phyloP scores from a whole-genome alignment of 2,329 filamentous ascomycete species.

The Botryotinia globosa region DNA sequence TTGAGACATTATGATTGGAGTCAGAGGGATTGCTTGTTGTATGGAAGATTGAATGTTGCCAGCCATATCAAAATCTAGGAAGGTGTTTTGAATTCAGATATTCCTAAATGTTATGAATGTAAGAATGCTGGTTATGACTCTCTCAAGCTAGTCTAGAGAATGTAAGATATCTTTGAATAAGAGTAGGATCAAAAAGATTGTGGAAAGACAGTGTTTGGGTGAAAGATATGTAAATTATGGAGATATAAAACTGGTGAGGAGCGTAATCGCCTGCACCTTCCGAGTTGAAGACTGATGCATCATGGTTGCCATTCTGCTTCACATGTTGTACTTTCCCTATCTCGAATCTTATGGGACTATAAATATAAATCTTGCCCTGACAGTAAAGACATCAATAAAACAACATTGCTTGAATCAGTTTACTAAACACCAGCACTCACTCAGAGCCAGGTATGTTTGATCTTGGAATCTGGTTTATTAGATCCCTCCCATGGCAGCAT shows the following conservation, averaged over 20 bases:
- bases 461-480: neutral
- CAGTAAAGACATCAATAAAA: neutral
- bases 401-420: neutral
- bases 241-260: no score
- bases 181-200: slow-evolving; percentile 16
- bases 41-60: neutral
- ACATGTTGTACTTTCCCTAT: neutral
- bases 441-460: neutral
- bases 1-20: neutral
- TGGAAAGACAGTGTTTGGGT: slow-evolving; percentile 33
- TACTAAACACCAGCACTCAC: neutral
- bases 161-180: neutral
- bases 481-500: neutral
- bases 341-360: neutral
- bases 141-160: neutral
- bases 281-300: neutral
- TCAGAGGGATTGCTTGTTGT: neutral
- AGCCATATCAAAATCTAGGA: neutral
- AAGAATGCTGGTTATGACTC: neutral
- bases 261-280: neutral
- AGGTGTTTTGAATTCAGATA: neutral
- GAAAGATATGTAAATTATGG: neutral
- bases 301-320: slow-evolving; percentile 19
- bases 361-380: neutral
- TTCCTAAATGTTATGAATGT: neutral